Evolutionary conservation across 1,284 basidiomycete species (phyloP), one percentile per base, ranked within the genome.

Genomic region (Pseudozyma hubeiensis): DNA sequence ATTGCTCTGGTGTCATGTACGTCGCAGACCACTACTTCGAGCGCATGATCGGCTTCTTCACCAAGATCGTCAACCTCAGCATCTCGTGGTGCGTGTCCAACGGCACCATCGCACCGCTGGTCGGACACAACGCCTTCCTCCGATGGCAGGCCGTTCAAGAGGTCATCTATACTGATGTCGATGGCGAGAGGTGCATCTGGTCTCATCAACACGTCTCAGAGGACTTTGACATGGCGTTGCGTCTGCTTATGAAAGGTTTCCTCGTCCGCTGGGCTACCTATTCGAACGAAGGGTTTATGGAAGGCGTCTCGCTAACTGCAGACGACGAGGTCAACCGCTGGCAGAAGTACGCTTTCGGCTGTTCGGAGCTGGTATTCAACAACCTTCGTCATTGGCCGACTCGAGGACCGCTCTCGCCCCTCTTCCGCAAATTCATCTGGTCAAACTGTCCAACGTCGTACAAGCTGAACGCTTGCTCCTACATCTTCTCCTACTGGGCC

Each of bases 121-220:
- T 94, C 66, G 93, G 93, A 0, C 93, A 94, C 84, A 93, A 94
- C 65, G 92, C 92, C 2, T 93, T 93, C 86, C 86, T 94, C 39
- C 89, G 92, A 14, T 94, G 93, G 92, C 88, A 88, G 6, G 92
- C 92, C 1, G 85, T 93, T 7, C 92, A 94, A 81, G 92, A 93
- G 62, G 3, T 87, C 90, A 8, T 91, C 91, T 8, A 40, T 16
- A 8, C 39, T 6, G 39, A 40, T 70, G 82, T 90, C 45, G 92
- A 93, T 74, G 83, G 85, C 7, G 89, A 87, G 88, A 88, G 1
- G 81, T 87, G 61, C 88, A 89, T 92, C 56, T 94, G 93, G 93
- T 91, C 90, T 2, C 71, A 93, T 85, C 85, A 87, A 5, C 92
- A 93, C 78, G 93, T 94, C 1, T 91, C 90, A 4, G 92, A 94